Base-by-base conservation (phyloP, 2,329 filamentous ascomycete species). In the Chaetomium sp. region DNA sequence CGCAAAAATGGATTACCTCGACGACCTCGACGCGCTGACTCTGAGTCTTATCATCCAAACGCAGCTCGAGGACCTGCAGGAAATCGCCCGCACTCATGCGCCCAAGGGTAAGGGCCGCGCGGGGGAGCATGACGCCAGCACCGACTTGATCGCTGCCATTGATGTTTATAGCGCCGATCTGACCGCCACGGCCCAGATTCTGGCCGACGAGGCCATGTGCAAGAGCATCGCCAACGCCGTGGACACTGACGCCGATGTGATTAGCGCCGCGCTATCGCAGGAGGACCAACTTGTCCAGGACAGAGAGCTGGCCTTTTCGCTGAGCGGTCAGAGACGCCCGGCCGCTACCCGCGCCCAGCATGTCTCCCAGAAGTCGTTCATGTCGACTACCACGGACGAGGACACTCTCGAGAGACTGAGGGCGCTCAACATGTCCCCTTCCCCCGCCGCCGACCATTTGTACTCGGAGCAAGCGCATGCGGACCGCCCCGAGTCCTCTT, bases 71-170 rank as follows among this genome's bases (percentile, higher is more conserved):
- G 70, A 73, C 6, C 45, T 72, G 1, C n/a, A 63, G 0, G 55
- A 56, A 23, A 56, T 56, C 45, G 7, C 60, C 69, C n/a, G 33
- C 21, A 31, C 29, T 10, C 62, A 61, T 35, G 31, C 9, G 35
- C n/a, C 10, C 27, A 72, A 72, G 35, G 71, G 70, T 1, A 72
- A 72, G 33, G 23, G 58, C 7, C 67, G 61, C 4, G 59, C 60
- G 13, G 68, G 67, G 8, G 60, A 70, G 10, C 9, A 49, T 1
- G 47, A 60, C 12, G n/a, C 53, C 53, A 9, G 53, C 31, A 12
- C 19, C 53, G 69, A 72, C 31, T 27, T 60, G 2, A 60, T 61
- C 6, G 6, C 62, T 12, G 69, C 68, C 2, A 35, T 71, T 19
- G 50, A 66, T 2, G 31, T 45, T 2, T 72, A 68, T 35, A 27